A percentile compares a stretch with the other conserved stretches of the same genome.
Conservation (phyloP, 75 land plant genomes). For the Cupressus sempervirens region DNA sequence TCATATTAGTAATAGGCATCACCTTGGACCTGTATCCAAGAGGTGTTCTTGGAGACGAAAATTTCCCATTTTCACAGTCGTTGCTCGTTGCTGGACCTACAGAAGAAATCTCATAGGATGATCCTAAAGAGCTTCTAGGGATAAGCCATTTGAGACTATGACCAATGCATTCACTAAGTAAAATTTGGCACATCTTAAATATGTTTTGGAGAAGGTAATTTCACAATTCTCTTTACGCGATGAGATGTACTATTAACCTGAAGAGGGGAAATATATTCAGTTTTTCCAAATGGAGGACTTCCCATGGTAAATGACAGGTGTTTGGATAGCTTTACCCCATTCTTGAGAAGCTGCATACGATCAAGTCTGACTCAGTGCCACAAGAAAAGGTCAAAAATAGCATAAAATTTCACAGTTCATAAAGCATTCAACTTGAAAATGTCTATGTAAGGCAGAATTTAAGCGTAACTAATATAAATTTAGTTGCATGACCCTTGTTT, state of each 20-base stretch:
- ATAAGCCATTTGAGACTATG: slow-evolving; percentile 45
- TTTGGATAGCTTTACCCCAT: slow-evolving; percentile 67
- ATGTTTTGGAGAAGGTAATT: not conserved
- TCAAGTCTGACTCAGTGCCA: not conserved
- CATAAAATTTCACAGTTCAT: not conserved
- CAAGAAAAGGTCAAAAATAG: not conserved
- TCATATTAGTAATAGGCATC: not conserved
- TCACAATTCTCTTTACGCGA: slow-evolving; percentile 7
- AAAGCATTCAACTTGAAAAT: not conserved
- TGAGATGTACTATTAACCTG: slow-evolving; percentile 7
- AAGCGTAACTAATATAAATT: no score
- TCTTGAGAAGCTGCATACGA: slow-evolving; percentile 48
- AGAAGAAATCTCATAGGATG: not conserved
- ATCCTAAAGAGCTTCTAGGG: not conserved
- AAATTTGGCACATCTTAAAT: not conserved
- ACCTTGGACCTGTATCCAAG: slow-evolving; percentile 15
- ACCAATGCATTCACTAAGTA: slow-evolving; percentile 36
- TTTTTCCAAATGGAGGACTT: slow-evolving; percentile 44
- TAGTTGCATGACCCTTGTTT: not conserved
- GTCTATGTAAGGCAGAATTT: not conserved
- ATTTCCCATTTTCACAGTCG: slow-evolving; percentile 13
- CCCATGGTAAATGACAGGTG: slow-evolving; percentile 67
- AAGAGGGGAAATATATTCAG: slow-evolving; percentile 48
- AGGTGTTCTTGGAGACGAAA: slow-evolving; percentile 54
- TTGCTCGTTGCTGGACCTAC: not conserved